Conservation (phyloP, 352 stramenopile species). For the Phytophthora ohioensis region DNA sequence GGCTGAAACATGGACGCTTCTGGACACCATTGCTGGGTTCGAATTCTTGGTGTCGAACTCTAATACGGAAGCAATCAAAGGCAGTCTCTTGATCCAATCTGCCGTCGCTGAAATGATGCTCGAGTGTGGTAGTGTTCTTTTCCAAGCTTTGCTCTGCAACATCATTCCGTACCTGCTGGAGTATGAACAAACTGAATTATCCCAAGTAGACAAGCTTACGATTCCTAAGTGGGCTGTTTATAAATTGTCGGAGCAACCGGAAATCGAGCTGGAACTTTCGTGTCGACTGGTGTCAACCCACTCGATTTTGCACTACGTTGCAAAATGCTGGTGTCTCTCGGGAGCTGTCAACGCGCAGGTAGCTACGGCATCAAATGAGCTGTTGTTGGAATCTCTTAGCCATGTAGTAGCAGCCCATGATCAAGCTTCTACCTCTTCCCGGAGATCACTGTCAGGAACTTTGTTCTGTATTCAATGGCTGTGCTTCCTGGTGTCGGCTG, state of each 20-base stretch:
- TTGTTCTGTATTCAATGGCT: constrained; percentile 51
- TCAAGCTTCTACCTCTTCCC: constrained; percentile 28
- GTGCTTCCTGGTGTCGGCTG: constrained; percentile 36
- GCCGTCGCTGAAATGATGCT: constrained; percentile 43
- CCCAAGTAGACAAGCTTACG: constrained; percentile 11
- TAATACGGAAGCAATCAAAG: constrained; percentile 15
- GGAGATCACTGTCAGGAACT: constrained; percentile 26
- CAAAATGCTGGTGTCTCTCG: constrained; percentile 43
- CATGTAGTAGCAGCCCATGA: constrained; percentile 41
- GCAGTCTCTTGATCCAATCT: constrained; percentile 35
- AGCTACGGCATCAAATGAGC: neutral
- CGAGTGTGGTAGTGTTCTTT: constrained; percentile 32
- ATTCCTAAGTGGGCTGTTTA: constrained; percentile 24
- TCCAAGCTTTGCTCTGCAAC: constrained; percentile 18
- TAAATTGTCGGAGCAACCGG: constrained; percentile 5
- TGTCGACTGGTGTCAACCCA: constrained; percentile 29
- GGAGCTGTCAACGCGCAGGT: constrained; percentile 10
- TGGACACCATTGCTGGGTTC: constrained; percentile 31
- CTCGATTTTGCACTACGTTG: constrained; percentile 41
- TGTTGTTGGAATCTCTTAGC: constrained; percentile 38
- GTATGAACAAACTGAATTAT: constrained; percentile 20
- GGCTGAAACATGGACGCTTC: constrained; percentile 26
- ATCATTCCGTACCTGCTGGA: constrained; percentile 40
- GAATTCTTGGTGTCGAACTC: constrained; percentile 4
- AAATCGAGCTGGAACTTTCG: constrained; percentile 9